Percentiles rank a stretch among this genome's conserved stretches.
phyloP scores from a whole-genome alignment of 257 asterid species.

The Solanum lignicaule region DNA sequence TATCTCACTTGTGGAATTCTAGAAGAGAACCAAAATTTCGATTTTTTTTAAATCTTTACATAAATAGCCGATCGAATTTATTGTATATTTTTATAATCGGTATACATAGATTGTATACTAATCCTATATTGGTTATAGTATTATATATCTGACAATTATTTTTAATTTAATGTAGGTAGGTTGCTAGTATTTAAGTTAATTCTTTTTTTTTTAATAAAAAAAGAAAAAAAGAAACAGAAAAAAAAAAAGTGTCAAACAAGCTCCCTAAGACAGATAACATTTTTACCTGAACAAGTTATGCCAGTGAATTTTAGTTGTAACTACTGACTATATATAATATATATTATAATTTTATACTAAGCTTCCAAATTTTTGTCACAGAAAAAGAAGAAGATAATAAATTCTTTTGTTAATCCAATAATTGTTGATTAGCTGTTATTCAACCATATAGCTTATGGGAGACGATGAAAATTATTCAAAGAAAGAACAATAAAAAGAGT shows the following conservation, averaged over 20 bases:
- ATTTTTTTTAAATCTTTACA: background rate
- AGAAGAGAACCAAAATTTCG: background rate
- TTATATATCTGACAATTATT: background rate
- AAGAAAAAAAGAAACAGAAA: background rate
- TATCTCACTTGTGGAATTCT: background rate
- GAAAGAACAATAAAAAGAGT: background rate
- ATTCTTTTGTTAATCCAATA: background rate
- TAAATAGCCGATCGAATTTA: background rate
- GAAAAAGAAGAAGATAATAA: background rate
- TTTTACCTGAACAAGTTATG: background rate
- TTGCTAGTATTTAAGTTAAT: background rate
- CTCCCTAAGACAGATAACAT: background rate
- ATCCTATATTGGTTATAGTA: background rate
- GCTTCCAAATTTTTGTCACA: background rate
- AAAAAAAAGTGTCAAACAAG: background rate
- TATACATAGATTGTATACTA: background rate
- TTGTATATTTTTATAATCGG: background rate
- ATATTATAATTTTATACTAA: background rate
- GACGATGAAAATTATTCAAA: background rate
- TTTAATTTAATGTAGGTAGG: background rate
- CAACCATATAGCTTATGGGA: background rate
- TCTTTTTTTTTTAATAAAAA: background rate
- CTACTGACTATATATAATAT: background rate
- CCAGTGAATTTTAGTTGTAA: conserved; percentile 2
- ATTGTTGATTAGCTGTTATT: background rate